A percentile compares a stretch with the other conserved stretches of the same genome.
Evolutionary conservation across 768 basidiomycete genomes (phyloP).

Genomic region (Calocera cornea): DNA sequence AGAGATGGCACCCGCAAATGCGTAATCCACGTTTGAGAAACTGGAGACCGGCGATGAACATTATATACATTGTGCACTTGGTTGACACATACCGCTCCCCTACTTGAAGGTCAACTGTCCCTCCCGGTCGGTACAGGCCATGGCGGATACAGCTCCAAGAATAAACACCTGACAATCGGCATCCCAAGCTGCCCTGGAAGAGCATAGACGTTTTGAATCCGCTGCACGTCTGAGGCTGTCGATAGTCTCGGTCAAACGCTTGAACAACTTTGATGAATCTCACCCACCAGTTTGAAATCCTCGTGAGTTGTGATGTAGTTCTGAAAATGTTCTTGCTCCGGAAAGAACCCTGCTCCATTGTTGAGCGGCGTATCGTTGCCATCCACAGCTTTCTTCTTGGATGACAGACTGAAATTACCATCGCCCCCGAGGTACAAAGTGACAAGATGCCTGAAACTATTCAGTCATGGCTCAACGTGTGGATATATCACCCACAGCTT

Average conservation of each 20-base stretch:
- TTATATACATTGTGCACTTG: background rate
- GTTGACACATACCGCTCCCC: slow-evolving; percentile 22
- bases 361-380: background rate
- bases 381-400: background rate
- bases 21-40: slow-evolving; percentile 3
- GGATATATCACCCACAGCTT: background rate
- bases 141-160: slow-evolving; percentile 13
- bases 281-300: background rate
- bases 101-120: slow-evolving; percentile 21
- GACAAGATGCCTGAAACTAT: background rate
- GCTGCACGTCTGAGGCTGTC: background rate
- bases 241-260: background rate
- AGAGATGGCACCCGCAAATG: background rate
- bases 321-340: background rate
- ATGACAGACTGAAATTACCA: background rate
- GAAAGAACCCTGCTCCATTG: background rate
- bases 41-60: background rate
- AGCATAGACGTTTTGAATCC: background rate
- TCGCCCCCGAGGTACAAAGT: background rate
- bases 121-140: slow-evolving; percentile 11
- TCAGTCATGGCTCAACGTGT: background rate
- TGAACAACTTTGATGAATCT: background rate
- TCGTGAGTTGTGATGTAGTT: background rate
- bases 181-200: background rate
- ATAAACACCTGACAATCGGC: background rate